Evolutionary conservation across 371 early-diverging fungal genomes (phyloP).

Genomic region (Actinomortierella wolfii): DNA sequence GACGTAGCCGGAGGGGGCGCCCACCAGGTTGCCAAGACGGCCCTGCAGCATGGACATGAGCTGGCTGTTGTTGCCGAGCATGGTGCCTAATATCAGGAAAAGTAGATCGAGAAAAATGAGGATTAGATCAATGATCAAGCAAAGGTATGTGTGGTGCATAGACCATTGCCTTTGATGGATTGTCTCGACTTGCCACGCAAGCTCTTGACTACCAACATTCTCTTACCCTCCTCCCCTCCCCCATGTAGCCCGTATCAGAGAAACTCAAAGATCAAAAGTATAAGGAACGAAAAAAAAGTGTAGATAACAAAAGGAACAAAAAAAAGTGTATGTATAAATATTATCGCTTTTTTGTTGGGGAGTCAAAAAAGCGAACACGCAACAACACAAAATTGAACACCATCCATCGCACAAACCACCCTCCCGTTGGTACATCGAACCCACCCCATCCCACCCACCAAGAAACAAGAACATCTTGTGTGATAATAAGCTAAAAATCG

Average conservation of each 20-base stretch:
- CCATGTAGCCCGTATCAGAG: too few species aligned
- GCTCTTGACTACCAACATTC: too few species aligned
- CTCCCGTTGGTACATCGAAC: too few species aligned
- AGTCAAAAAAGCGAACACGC: slow-evolving; percentile 2
- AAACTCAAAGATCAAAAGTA: background rate
- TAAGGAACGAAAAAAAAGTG: slow-evolving; percentile 2
- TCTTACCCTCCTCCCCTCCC: too few species aligned
- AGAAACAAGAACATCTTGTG: background rate
- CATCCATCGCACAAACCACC: background rate
- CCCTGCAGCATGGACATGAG: slow-evolving; percentile 69
- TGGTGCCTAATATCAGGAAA: slow-evolving; percentile 25
- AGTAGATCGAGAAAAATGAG: background rate
- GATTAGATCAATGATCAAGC: too few species aligned
- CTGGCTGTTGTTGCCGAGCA: slow-evolving; percentile 53
- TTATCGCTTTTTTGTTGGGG: slow-evolving; percentile 18
- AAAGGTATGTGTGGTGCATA: too few species aligned
- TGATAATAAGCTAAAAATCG: slow-evolving; percentile 5
- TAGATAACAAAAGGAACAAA: background rate
- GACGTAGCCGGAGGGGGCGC: slow-evolving; percentile 83
- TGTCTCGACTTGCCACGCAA: too few species aligned
- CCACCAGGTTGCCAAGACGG: slow-evolving; percentile 76
- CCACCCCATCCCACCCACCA: background rate
- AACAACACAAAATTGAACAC: background rate
- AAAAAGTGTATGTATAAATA: slow-evolving; percentile 3
- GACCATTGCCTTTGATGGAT: too few species aligned